phyloP scores from a whole-genome alignment of 1,139 yeast species.

The Zygosaccharomyces sapae region DNA sequence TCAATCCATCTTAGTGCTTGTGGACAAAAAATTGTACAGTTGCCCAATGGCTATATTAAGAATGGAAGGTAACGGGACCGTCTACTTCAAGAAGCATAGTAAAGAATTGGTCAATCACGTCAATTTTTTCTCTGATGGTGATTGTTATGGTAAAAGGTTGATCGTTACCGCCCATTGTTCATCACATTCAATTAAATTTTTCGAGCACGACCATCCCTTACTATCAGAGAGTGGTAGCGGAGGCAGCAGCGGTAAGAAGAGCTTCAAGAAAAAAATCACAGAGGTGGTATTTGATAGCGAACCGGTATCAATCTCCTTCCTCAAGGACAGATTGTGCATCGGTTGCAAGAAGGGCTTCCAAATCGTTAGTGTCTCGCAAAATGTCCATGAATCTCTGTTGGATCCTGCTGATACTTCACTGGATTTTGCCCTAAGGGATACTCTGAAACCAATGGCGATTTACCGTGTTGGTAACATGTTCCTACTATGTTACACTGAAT shows the following conservation, averaged over 20 bases:
- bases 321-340: constrained; percentile 83
- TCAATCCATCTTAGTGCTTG: constrained; percentile 72
- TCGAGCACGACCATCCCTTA: constrained; percentile 52
- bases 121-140: constrained; percentile 85
- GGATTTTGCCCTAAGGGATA: constrained; percentile 81
- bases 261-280: constrained; percentile 60
- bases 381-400: constrained; percentile 66
- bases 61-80: constrained; percentile 52
- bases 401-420: constrained; percentile 97
- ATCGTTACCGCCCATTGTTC: constrained; percentile 84
- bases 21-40: constrained; percentile 78
- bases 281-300: constrained; percentile 84
- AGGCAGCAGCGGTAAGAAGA: constrained; percentile 50
- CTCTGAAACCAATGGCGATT: constrained; percentile 81
- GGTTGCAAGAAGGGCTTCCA: constrained; percentile 97
- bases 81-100: constrained; percentile 51
- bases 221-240: constrained; percentile 35
- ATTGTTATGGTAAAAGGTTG: constrained; percentile 81
- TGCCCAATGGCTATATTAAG: constrained; percentile 77
- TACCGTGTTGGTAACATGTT: constrained; percentile 87
- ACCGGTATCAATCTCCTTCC: constrained; percentile 85
- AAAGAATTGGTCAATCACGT: constrained; percentile 81
- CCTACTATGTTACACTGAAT: constrained; percentile 81
- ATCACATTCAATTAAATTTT: constrained; percentile 72
- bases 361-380: constrained; percentile 60